Evolutionary conservation across 768 basidiomycete genomes (phyloP).

Genomic region (Trametes maxima): DNA sequence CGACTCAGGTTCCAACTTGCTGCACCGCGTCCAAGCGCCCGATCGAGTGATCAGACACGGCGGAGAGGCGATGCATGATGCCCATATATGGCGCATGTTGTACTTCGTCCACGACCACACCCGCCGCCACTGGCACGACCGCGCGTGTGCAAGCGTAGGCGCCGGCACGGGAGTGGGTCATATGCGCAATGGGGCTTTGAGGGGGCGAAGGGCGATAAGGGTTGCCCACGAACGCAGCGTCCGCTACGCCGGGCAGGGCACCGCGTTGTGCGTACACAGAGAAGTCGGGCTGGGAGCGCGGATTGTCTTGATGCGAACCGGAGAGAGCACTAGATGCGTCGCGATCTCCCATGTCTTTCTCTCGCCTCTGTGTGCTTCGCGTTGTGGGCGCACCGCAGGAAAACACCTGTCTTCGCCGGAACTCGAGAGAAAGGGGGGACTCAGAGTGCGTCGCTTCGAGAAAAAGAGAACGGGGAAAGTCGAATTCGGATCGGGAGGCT

Average conservation of each 20-base stretch:
- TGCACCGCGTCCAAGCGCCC: slow-evolving; percentile 13
- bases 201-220: neutral
- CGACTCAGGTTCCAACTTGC: neutral
- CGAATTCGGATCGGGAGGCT: neutral
- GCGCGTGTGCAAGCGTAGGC: neutral
- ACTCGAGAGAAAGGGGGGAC: neutral
- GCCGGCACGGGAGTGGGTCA: no score
- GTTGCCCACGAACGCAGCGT: no score
- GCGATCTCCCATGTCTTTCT: neutral
- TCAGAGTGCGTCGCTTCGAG: neutral
- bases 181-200: neutral
- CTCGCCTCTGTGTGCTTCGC: neutral
- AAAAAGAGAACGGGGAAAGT: neutral
- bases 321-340: neutral
- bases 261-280: no score
- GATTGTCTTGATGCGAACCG: neutral
- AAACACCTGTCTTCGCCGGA: slow-evolving; percentile 1
- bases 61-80: slow-evolving; percentile 10
- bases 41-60: slow-evolving; percentile 7
- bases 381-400: slow-evolving; percentile 2
- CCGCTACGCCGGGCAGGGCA: no score
- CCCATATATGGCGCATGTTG: slow-evolving; percentile 10
- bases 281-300: no score
- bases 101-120: neutral
- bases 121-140: neutral